These are phyloP conservation scores for Fusarium sp. DNA, from an alignment of 2,329 filamentous ascomycete genomes.

Conservation along the genomic window DNA sequence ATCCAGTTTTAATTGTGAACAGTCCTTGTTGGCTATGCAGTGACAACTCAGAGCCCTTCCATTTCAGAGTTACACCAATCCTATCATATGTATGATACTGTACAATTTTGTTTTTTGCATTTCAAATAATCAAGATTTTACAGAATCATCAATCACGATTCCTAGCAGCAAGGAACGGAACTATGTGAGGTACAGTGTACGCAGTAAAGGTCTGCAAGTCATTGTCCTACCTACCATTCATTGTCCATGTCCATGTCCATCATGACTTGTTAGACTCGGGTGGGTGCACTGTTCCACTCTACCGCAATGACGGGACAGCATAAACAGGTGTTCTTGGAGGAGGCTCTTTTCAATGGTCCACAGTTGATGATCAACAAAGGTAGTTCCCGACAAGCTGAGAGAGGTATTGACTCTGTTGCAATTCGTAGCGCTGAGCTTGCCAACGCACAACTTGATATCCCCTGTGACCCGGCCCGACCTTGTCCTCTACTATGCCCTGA, in stretches of 20 bases:
- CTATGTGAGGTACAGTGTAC: slow-evolving; percentile 5
- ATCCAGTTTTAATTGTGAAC: slow-evolving; percentile 18
- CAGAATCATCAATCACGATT: background rate
- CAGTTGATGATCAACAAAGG: slow-evolving; percentile 2
- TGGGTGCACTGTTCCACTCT: slow-evolving; percentile 28
- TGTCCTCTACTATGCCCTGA: background rate
- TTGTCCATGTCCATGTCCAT: slow-evolving; percentile 6
- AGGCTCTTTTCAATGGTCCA: slow-evolving; percentile 17
- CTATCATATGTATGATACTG: slow-evolving; percentile 8
- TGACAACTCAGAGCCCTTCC: slow-evolving; percentile 43
- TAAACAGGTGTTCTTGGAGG: slow-evolving; percentile 8
- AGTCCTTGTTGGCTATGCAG: slow-evolving; percentile 39
- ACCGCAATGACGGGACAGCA: slow-evolving; percentile 24
- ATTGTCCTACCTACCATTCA: slow-evolving; percentile 25
- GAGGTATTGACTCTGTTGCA: background rate
- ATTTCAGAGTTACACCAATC: slow-evolving; percentile 30
- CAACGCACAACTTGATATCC: slow-evolving; percentile 34
- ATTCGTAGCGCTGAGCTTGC: slow-evolving; percentile 29
- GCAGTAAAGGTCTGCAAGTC: slow-evolving; percentile 22
- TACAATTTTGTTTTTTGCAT: background rate
- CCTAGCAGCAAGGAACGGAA: background rate
- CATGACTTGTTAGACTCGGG: slow-evolving; percentile 24
- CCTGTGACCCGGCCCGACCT: slow-evolving; percentile 36
- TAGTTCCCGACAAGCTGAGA: background rate
- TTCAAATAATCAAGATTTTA: background rate